These are phyloP conservation scores for Talaromyces nanjingensis DNA, from an alignment of 495 filamentous ascomycete species.

Conservation along the genomic window DNA sequence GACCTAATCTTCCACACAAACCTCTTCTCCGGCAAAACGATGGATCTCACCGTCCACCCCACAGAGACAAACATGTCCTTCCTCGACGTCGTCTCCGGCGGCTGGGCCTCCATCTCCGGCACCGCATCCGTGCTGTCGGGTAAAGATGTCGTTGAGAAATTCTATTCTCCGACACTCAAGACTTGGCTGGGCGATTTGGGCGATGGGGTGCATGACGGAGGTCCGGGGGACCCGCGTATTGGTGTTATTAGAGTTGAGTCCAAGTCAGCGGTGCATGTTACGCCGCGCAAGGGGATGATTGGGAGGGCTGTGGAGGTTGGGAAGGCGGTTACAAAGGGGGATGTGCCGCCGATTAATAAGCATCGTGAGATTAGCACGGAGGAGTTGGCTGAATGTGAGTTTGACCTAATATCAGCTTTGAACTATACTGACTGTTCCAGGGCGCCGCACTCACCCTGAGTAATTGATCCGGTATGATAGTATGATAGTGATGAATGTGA, in stretches of 20 bases:
- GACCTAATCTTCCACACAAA: slow-evolving; percentile 94
- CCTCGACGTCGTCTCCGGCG: slow-evolving; percentile 59
- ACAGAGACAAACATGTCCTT: slow-evolving; percentile 78
- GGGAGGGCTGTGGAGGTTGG: slow-evolving; percentile 62
- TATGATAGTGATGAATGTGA: background rate
- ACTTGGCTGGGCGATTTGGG: slow-evolving; percentile 90
- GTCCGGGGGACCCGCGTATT: slow-evolving; percentile 74
- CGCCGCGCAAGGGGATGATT: slow-evolving; percentile 37
- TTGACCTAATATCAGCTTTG: background rate
- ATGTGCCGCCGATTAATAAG: slow-evolving; percentile 66
- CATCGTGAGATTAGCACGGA: slow-evolving; percentile 66
- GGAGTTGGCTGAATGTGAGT: slow-evolving; percentile 51
- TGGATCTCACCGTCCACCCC: slow-evolving; percentile 68
- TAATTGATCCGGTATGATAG: background rate
- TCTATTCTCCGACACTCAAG: slow-evolving; percentile 70
- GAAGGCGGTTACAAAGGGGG: slow-evolving; percentile 67
- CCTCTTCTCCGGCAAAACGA: slow-evolving; percentile 85
- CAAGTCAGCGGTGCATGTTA: slow-evolving; percentile 38
- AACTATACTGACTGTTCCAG: slow-evolving; percentile 11
- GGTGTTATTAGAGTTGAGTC: slow-evolving; percentile 42
- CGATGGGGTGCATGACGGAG: slow-evolving; percentile 80
- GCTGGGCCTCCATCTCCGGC: slow-evolving; percentile 79
- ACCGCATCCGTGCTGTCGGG: slow-evolving; percentile 61
- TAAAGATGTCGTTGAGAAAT: slow-evolving; percentile 58
- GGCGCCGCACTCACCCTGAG: slow-evolving; percentile 23